Percentiles rank a stretch among this genome's conserved stretches.
phyloP scores from a whole-genome alignment of 2,329 filamentous ascomycete species.

The Talaromyces sp. region DNA sequence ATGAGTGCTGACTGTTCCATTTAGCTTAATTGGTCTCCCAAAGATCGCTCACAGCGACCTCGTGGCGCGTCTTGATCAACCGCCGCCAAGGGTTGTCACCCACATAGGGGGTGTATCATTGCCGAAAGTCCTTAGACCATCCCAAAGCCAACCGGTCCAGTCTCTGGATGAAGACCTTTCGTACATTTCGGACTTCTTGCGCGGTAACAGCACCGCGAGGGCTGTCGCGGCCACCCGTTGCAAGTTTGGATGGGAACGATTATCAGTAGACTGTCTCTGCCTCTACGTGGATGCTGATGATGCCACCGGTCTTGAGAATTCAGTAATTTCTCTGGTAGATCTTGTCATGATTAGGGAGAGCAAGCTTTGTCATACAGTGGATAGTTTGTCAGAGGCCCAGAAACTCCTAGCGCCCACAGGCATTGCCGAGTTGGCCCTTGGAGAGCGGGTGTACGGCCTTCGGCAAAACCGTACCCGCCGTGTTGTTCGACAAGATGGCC shows the following conservation, averaged over 20 bases:
- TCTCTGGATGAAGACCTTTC: constrained; percentile 2
- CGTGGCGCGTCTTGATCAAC: constrained; percentile 1
- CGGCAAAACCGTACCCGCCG: background rate
- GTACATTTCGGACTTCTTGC: background rate
- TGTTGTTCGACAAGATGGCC: background rate
- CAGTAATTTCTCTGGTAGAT: background rate
- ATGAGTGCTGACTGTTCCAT: background rate
- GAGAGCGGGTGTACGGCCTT: background rate
- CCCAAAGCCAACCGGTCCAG: background rate
- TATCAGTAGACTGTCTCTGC: constrained; percentile 6
- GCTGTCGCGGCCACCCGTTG: constrained; percentile 4
- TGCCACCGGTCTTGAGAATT: background rate
- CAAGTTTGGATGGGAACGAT: constrained; percentile 5
- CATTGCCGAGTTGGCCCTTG: background rate
- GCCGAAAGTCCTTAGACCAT: background rate
- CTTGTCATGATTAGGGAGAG: constrained; percentile 1
- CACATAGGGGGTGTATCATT: background rate
- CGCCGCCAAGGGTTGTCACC: background rate
- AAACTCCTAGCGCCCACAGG: background rate
- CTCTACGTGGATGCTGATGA: constrained; percentile 8
- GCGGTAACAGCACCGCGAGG: background rate
- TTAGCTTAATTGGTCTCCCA: constrained; percentile 1
- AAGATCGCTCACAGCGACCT: background rate
- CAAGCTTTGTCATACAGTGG: background rate
- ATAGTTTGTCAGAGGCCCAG: background rate